Evolutionary conservation across 108 stramenopile species (phyloP), one percentile per base, ranked within the genome.

Genomic region (Fragilariopsis cylindrus): DNA sequence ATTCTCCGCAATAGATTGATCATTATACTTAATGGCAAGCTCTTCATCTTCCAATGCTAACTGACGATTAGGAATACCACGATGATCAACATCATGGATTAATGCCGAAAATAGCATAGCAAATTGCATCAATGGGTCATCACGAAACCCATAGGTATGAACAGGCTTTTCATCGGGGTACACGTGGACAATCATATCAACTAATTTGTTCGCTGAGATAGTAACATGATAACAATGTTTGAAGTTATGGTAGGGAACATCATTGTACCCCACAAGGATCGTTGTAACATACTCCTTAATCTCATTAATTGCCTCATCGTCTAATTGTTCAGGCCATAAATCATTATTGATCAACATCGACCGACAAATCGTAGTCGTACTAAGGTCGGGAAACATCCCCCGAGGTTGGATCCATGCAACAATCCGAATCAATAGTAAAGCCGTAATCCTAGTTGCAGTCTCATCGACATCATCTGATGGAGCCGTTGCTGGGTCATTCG

Each of bases 71-170:
- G 84, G 80, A 57, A 88, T 76, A 2, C 88, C 88, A 6, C 55
- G 74, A 72, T 88, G 88, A 46, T 88, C 87, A 19, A 91, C 92
- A 68, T 94, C 92, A 69, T 91, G 92, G 71, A 91, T 85, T 15
- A 91, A 60, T 39, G 92, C 90, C 16, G 92, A 82, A 71, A 91
- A 91, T 42, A 91, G 13, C 69, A 87, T 57, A 48, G 84, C 86
- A 13, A 91, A 80, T 43, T 81, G 75, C 65, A 82, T 79, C 8
- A 84, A 70, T 7, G 92, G 84, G 78, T 94, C 89, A 44, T 88
- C 76, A 7, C 85, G 81, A 45, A 91, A 81, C 15, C 92, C 90
- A 73, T 74, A 91, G 21, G 83, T 86, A 41, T 66, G 11, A 4
- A 66, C 57, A 19, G 42, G 66, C 15, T 48, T 55, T 41, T 53